Evolutionary conservation across 805 yeast genomes (phyloP), one percentile per base, ranked within the genome.

Genomic region (Candida methanosorbosa): DNA sequence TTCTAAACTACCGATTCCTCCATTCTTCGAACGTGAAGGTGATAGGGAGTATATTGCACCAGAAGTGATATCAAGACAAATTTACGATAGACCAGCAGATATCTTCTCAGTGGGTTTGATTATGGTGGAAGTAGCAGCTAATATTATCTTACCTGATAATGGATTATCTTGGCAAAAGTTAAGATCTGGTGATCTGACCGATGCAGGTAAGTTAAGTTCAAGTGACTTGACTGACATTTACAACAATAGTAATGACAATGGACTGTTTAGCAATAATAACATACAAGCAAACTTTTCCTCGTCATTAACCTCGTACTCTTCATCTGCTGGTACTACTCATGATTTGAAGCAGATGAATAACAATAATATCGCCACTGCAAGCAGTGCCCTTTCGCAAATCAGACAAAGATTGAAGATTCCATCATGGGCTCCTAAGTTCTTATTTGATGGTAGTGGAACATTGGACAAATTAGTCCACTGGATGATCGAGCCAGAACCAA

Each of bases 11-110:
- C 97, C 97, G 0, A 76, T 78, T 15, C 73, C 73, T 32, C 69
- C 67, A 29, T 75, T 63, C 43, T 79, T 85, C 48, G 98, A 92
- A 58, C 73, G 95, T 45, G 98, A 92, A 60, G 98, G 98, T 19
- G 98, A 92, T 58, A 68, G 97, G 35, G 95, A 90, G 54, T 92
- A 92, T 58, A 92, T 92, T 59, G 97, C 98, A 0, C 98, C 98
- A 1, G 98, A 92, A 56, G 78, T 92, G 18, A 78, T 92, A 36
- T 75, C 87, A 23, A 75, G 72, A 30, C 87, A 85, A 52, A 70
- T 73, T 29, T 92, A 92, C 53, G 87, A 86, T 27, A 84, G 81
- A 45, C 87, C 90, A 35, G 97, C 97, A 1, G 98, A 92, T 55
- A 78, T 92, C 4, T 92, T 92, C 55, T 82, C 95, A n/a, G 70